Percentiles rank a stretch among this genome's conserved stretches.
phyloP scores from a whole-genome alignment of 2,329 filamentous ascomycete genomes.

The Pseudodiploospora longispora region DNA sequence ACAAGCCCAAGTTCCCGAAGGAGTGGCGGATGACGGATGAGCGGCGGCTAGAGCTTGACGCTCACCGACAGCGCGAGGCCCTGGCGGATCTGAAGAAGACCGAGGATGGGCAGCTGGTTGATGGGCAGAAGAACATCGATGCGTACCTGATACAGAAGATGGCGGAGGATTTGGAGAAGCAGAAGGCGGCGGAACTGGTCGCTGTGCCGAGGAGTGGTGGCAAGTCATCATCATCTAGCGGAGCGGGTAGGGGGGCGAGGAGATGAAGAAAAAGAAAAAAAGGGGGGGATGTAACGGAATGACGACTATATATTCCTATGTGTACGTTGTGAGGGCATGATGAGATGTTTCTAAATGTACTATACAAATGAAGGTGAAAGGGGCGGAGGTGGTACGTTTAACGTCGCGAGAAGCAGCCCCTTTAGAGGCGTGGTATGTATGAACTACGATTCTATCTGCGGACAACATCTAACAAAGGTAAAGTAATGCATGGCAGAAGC shows the following conservation, averaged over 20 bases:
- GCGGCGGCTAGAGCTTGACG: conserved; percentile 57
- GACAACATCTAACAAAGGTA: too few species aligned
- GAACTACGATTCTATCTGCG: too few species aligned
- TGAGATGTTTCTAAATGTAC: too few species aligned
- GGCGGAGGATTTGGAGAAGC: conserved; percentile 25
- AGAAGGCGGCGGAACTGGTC: conserved; percentile 24
- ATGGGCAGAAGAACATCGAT: conserved; percentile 45
- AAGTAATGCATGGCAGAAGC: too few species aligned
- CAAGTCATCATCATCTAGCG: too few species aligned
- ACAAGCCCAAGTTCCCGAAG: conserved; percentile 64
- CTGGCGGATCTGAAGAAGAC: conserved; percentile 46
- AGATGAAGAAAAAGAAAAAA: background rate
- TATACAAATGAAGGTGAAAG: too few species aligned
- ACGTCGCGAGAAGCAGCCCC: too few species aligned
- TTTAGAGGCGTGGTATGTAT: too few species aligned
- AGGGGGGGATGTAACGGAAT: background rate
- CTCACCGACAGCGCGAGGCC: conserved; percentile 43
- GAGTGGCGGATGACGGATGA: conserved; percentile 73
- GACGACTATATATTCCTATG: too few species aligned
- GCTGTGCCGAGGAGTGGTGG: conserved; percentile 12
- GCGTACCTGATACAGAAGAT: conserved; percentile 23
- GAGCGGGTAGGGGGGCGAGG: conserved; percentile 5
- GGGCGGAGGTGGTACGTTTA: too few species aligned
- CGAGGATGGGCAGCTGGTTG: conserved; percentile 48
- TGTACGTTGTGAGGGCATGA: too few species aligned